Evolutionary conservation across 2,329 filamentous ascomycete species (phyloP).

Genomic region (Ophidiomyces ophidiicola): DNA sequence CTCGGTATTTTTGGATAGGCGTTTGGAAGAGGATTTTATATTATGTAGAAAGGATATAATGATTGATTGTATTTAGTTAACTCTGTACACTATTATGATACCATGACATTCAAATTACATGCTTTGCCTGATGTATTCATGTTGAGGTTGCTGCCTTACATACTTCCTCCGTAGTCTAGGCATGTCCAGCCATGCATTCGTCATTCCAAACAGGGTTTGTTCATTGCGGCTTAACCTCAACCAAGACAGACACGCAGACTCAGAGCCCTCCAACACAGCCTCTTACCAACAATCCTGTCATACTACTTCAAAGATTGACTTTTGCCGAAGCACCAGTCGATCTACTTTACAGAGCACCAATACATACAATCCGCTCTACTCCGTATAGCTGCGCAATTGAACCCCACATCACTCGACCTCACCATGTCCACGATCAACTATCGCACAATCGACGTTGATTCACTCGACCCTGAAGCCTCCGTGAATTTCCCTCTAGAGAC

Average conservation of each 20-base stretch:
- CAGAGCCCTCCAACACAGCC: too few species aligned
- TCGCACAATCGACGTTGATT: conserved; percentile 90
- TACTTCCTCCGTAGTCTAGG: too few species aligned
- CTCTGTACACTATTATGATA: too few species aligned
- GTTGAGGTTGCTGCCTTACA: too few species aligned
- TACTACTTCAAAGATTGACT: not conserved
- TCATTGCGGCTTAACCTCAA: conserved; percentile 1
- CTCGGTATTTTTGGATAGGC: too few species aligned
- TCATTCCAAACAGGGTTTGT: conserved; percentile 2
- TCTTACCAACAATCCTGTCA: too few species aligned
- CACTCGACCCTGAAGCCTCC: conserved; percentile 76
- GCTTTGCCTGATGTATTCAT: too few species aligned
- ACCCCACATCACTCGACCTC: not conserved
- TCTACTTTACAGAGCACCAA: not conserved
- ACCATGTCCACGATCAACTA: conserved; percentile 43
- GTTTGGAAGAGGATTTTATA: too few species aligned
- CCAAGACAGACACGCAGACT: not conserved
- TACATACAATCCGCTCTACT: not conserved
- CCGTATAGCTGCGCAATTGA: not conserved
- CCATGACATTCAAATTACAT: too few species aligned
- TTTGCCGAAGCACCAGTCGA: not conserved
- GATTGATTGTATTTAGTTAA: too few species aligned
- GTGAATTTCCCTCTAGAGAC: conserved; percentile 83
- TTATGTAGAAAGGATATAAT: too few species aligned
- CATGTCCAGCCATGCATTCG: not conserved